Base-by-base conservation (phyloP, 306 rosid species). In the Acmispon strigosus region DNA sequence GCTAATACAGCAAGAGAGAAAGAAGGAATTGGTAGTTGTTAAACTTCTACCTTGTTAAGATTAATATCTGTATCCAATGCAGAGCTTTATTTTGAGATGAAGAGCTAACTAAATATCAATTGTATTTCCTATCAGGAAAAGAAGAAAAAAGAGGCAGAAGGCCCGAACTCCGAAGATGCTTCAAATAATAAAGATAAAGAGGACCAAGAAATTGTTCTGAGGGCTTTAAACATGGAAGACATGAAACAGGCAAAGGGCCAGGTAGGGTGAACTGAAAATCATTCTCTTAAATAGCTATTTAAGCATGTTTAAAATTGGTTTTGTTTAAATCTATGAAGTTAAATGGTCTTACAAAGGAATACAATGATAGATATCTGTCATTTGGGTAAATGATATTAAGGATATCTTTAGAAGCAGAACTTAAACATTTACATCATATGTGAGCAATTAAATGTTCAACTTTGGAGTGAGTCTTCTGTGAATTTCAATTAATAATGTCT, bases 181-280 rank as follows among this genome's bases (percentile, higher is more conserved):
- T 76, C 88, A 6, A 83, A 76, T 7, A 47, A 55, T 6, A 86
- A 84, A 62, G 85, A 85, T 10, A 82, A 72, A 59, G 96, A 84
- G 73, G 92, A 86, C 8, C 78, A 7, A 42, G 87, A 58, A 66
- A 87, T 89, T 58, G 80, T 17, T 68, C 73, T 94, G 76, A 87
- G 98, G 80, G 32, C 89, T 57, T 82, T 94, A 78, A 87, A 63
- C 76, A 90, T 86, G 97, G 97, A 94, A 76, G 98, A 94, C 75
- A 84, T 90, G 97, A 89, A 57, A 77, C 96, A 86, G 80, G 97
- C 98, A n/a, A 90, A 90, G 85, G 83, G 76, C 77, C 95, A 90
- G 91, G 98, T 93, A 66, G 44, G 49, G 5, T 49, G 6, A 44
- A 70, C 76, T 50, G 18, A 56, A 29, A 47, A 19, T 24, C 44